A percentile compares a stretch with the other conserved stretches of the same genome.
Conservation (phyloP, 345 rosid genomes). For the Cochlearia excelsa region DNA sequence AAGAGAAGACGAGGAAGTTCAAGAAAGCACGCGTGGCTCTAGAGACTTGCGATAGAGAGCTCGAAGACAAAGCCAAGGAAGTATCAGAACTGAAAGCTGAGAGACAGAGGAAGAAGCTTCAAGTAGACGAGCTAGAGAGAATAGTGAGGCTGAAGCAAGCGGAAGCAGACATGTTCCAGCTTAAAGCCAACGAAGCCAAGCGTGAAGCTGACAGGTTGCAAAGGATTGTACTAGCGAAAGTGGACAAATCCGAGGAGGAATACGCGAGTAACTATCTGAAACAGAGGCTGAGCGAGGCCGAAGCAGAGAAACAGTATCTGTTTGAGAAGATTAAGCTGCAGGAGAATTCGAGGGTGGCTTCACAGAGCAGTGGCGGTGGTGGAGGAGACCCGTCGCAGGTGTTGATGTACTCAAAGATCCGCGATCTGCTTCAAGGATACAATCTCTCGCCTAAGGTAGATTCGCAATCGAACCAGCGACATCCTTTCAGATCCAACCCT, state of each 20-base stretch:
- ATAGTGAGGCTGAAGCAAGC: conserved; percentile 93
- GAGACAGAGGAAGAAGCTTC: conserved; percentile 69
- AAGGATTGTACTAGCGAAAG: conserved; percentile 75
- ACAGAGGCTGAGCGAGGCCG: conserved; percentile 85
- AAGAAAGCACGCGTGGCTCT: conserved; percentile 78
- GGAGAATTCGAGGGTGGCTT: conserved; percentile 41
- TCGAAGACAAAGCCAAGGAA: conserved; percentile 91
- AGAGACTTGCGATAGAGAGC: conserved; percentile 79
- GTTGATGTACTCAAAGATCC: conserved; percentile 60
- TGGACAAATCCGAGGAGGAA: conserved; percentile 93
- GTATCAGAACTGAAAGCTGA: conserved; percentile 63
- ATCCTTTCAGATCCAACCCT: conserved; percentile 56
- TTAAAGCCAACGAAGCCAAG: conserved; percentile 88
- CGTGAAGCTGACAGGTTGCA: conserved; percentile 84
- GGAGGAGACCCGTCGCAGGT: conserved; percentile 72
- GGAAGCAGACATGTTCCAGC: conserved; percentile 98
- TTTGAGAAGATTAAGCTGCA: conserved; percentile 92
- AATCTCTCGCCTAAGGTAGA: conserved; percentile 48
- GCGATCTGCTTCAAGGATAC: conserved; percentile 59
- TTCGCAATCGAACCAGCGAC: conserved; percentile 46
- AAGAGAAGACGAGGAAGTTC: conserved; percentile 88
- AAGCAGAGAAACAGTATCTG: conserved; percentile 90
- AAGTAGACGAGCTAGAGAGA: conserved; percentile 85
- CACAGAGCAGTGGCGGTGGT: conserved; percentile 47
- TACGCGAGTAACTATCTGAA: conserved; percentile 83